These are phyloP conservation scores for Metschnikowia kunwiensis DNA, from an alignment of 805 yeast species.

Conservation along the genomic window DNA sequence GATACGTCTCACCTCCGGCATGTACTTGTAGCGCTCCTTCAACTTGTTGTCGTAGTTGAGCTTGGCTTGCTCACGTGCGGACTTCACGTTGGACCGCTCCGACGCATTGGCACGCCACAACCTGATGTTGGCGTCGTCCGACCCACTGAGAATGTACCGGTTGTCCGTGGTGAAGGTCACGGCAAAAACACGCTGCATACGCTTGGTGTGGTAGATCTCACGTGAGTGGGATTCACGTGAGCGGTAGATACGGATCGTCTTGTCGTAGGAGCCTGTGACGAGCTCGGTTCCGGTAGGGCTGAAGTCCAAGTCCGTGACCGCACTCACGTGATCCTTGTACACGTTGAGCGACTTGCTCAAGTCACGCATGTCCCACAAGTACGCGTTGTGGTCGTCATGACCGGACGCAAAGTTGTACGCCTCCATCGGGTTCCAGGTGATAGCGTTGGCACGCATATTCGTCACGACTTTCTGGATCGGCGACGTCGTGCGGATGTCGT, in stretches of 20 bases:
- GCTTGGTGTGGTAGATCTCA: conserved; percentile 92
- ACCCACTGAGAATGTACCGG: conserved; percentile 81
- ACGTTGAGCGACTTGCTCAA: conserved; percentile 77
- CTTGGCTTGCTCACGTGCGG: conserved; percentile 74
- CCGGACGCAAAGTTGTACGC: conserved; percentile 91
- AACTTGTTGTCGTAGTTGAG: conserved; percentile 88
- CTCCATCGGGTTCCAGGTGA: conserved; percentile 98
- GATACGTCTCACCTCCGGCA: conserved; percentile 94
- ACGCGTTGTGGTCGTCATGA: conserved; percentile 91
- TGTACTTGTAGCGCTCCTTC: conserved; percentile 86
- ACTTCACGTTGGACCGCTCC: conserved; percentile 78
- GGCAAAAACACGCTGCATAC: conserved; percentile 94
- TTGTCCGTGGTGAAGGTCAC: conserved; percentile 87
- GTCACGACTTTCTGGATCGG: conserved; percentile 91
- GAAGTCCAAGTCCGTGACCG: conserved; percentile 91
- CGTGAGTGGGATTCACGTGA: conserved; percentile 84
- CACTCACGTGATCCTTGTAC: conserved; percentile 92
- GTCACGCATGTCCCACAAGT: conserved; percentile 95
- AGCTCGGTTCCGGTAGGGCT: conserved; percentile 96
- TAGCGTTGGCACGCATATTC: conserved; percentile 74
- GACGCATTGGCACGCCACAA: conserved; percentile 88
- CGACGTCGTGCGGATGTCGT: conserved; percentile 85
- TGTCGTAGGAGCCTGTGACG: conserved; percentile 93
- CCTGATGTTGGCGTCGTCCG: conserved; percentile 94
- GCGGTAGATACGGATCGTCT: conserved; percentile 79